Evolutionary conservation across 2,329 filamentous ascomycete genomes (phyloP).

Genomic region (Fusarium subtropicale): DNA sequence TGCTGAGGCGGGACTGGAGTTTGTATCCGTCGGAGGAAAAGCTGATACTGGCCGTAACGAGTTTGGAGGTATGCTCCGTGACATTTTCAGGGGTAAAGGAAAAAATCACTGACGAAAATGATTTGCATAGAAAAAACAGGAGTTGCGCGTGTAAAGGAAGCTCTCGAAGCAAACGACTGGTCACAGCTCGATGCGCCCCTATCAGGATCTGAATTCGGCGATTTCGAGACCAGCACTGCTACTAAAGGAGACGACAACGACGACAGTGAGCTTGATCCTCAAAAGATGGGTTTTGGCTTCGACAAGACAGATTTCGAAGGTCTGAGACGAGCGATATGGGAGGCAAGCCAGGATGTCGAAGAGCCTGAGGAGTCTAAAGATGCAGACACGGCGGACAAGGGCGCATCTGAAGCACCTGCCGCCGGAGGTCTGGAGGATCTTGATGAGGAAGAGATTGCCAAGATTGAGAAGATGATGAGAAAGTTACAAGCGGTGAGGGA

Average conservation of each 20-base stretch:
- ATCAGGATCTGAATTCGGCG: conserved; percentile 48
- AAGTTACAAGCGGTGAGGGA: conserved; percentile 72
- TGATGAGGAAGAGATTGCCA: conserved; percentile 66
- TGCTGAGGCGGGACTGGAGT: conserved; percentile 69
- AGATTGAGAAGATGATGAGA: conserved; percentile 72
- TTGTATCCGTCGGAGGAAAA: conserved; percentile 63
- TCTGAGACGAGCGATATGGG: conserved; percentile 65
- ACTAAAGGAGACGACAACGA: conserved; percentile 50
- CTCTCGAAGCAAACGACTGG: conserved; percentile 76
- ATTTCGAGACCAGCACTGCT: conserved; percentile 52
- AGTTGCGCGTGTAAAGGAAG: conserved; percentile 68
- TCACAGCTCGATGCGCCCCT: conserved; percentile 49
- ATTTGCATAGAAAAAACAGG: conserved; percentile 65
- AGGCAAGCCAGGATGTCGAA: conserved; percentile 47
- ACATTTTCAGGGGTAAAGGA: neutral
- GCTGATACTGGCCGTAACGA: conserved; percentile 62
- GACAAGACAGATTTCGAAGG: conserved; percentile 65
- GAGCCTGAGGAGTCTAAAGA: conserved; percentile 18
- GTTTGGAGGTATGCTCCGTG: conserved; percentile 63
- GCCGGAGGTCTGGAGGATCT: conserved; percentile 56
- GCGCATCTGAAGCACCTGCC: conserved; percentile 8
- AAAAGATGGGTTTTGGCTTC: conserved; percentile 64
- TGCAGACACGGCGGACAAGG: conserved; percentile 27
- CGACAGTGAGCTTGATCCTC: conserved; percentile 56
- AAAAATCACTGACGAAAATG: conserved; percentile 31